These are phyloP conservation scores for Aureobasidium sp. DNA, from an alignment of 2,329 filamentous ascomycete genomes.

Conservation along the genomic window DNA sequence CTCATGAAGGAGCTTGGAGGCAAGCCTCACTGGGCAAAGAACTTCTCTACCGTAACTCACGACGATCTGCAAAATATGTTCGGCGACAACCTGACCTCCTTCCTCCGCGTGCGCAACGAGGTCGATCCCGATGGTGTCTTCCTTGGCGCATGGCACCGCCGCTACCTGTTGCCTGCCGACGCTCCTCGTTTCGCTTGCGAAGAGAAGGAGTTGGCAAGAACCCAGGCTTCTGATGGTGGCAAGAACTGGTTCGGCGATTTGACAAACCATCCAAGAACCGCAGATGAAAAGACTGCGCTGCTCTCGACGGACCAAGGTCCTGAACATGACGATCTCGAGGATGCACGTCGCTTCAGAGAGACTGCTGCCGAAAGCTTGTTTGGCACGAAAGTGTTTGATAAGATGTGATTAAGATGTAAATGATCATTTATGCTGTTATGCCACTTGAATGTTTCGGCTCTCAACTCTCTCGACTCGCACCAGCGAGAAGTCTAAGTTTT, in stretches of 20 bases:
- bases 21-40: constrained; percentile 88
- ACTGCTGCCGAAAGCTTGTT: constrained; percentile 22
- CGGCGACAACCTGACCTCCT: constrained; percentile 58
- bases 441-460: not conserved
- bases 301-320: constrained; percentile 18
- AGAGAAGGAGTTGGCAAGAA: constrained; percentile 35
- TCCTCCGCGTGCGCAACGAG: constrained; percentile 60
- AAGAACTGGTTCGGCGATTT: constrained; percentile 32
- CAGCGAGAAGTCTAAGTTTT: no score
- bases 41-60: constrained; percentile 59
- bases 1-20: constrained; percentile 81
- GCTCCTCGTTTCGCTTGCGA: constrained; percentile 31
- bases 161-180: constrained; percentile 49
- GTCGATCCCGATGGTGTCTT: constrained; percentile 81
- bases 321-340: constrained; percentile 22
- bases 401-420: constrained; percentile 35
- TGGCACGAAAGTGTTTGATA: constrained; percentile 32
- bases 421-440: not conserved
- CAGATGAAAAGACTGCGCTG: constrained; percentile 19
- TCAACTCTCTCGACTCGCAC: no score
- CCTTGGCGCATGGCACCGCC: constrained; percentile 80
- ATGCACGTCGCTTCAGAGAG: constrained; percentile 17
- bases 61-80: constrained; percentile 58
- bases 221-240: constrained; percentile 36
- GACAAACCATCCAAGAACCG: constrained; percentile 11